Conservation (phyloP, 2,329 filamentous ascomycete genomes). For the Cercospora beticola region DNA sequence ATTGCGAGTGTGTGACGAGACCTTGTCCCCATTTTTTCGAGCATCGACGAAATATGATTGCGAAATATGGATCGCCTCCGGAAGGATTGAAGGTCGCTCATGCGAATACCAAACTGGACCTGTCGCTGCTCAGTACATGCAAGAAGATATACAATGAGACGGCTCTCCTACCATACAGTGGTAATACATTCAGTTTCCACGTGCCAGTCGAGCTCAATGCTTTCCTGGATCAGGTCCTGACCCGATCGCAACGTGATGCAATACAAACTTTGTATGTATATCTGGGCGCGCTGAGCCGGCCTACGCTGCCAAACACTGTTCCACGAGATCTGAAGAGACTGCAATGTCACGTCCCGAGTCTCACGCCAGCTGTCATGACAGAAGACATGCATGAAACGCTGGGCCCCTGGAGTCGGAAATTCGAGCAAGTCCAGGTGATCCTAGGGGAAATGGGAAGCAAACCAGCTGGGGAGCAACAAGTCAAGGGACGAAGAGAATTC, state of each 20-base stretch:
- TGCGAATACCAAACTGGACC: constrained; percentile 15
- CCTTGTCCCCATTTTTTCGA: constrained; percentile 20
- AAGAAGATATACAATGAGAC: constrained; percentile 20
- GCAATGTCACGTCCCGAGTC: constrained; percentile 13
- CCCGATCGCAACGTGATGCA: constrained; percentile 8
- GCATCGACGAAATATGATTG: constrained; percentile 15
- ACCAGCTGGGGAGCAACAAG: background rate
- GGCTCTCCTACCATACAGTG: constrained; percentile 16
- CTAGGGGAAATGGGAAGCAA: background rate
- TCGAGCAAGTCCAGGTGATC: constrained; percentile 15
- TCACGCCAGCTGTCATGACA: background rate
- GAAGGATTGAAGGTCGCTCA: constrained; percentile 15
- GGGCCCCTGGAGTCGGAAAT: constrained; percentile 9
- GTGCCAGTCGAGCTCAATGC: constrained; percentile 17
- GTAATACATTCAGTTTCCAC: constrained; percentile 20
- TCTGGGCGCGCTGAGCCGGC: constrained; percentile 13
- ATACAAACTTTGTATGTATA: constrained; percentile 15
- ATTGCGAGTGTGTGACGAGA: constrained; percentile 15
- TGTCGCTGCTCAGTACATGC: constrained; percentile 15
- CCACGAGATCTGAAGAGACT: constrained; percentile 11
- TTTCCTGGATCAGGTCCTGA: constrained; percentile 18
- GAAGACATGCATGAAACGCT: constrained; percentile 8
- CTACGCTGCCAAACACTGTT: constrained; percentile 13
- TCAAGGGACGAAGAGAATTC: background rate
- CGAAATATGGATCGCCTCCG: constrained; percentile 16